Percentiles rank a stretch among this genome's conserved stretches.
phyloP scores from a whole-genome alignment of 495 filamentous ascomycete genomes.

The Xylaria venustula region DNA sequence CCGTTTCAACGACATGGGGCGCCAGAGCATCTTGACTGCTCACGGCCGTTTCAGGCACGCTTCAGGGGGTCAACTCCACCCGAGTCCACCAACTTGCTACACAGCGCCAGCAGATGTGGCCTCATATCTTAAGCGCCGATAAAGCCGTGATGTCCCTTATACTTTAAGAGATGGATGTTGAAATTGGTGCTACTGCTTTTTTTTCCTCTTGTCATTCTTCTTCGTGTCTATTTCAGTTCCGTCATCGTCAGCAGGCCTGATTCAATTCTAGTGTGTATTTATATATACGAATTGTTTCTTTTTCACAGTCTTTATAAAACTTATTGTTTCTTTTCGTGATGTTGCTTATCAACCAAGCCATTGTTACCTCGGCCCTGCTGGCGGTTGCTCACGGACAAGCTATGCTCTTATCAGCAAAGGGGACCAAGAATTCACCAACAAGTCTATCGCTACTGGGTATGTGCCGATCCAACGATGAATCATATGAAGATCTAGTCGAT shows the following conservation, averaged over 20 bases:
- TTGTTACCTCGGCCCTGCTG: conserved; percentile 32
- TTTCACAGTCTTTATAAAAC: conserved; percentile 11
- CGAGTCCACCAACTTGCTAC: conserved; percentile 12
- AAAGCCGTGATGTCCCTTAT: not conserved
- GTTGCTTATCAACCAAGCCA: conserved; percentile 30
- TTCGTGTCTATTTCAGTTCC: not conserved
- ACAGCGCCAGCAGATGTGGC: conserved; percentile 6
- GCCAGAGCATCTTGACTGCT: not conserved
- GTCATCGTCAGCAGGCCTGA: conserved; percentile 21
- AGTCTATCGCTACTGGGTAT: conserved; percentile 39
- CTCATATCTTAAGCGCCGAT: not conserved
- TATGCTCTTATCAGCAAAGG: conserved; percentile 40
- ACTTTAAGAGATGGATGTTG: not conserved
- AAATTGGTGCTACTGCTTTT: no score
- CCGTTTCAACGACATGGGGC: conserved; percentile 12
- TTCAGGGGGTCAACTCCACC: conserved; percentile 9
- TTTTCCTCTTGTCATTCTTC: not conserved
- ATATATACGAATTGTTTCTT: not conserved
- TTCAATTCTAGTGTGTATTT: conserved; percentile 19
- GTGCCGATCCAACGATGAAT: not conserved
- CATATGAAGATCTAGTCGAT: conserved; percentile 1
- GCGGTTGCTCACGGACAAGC: conserved; percentile 39
- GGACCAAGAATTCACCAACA: conserved; percentile 26
- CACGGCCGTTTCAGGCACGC: not conserved
- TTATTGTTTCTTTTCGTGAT: conserved; percentile 13